phyloP scores from a whole-genome alignment of 495 filamentous ascomycete species.

The Xylaria cubensis region DNA sequence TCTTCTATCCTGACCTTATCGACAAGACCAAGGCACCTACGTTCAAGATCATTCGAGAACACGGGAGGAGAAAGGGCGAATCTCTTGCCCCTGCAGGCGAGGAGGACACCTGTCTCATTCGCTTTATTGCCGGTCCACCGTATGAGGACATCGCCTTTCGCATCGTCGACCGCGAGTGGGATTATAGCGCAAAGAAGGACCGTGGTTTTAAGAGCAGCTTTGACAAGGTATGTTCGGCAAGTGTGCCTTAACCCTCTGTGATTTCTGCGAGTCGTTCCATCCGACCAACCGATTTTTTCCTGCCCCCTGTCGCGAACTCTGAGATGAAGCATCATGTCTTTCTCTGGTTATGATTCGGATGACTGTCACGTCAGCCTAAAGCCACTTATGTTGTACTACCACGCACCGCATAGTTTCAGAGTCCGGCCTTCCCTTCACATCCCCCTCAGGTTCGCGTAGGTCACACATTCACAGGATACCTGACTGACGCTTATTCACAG shows the following conservation, averaged over 20 bases:
- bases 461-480: neutral
- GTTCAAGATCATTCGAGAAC: slow-evolving; percentile 91
- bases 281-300: neutral
- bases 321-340: slow-evolving; percentile 21
- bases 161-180: slow-evolving; percentile 99
- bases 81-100: slow-evolving; percentile 95
- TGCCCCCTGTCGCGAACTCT: slow-evolving; percentile 3
- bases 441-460: slow-evolving; percentile 22
- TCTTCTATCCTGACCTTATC: slow-evolving; percentile 99
- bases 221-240: slow-evolving; percentile 78
- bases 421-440: slow-evolving; percentile 25
- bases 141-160: slow-evolving; percentile 98
- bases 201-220: slow-evolving; percentile 96
- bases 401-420: slow-evolving; percentile 26
- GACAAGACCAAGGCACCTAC: slow-evolving; percentile 94
- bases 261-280: neutral
- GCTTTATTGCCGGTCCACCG: slow-evolving; percentile 93
- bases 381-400: slow-evolving; percentile 30
- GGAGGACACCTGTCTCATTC: slow-evolving; percentile 95
- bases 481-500: slow-evolving; percentile 48
- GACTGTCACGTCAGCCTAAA: slow-evolving; percentile 28
- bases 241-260: slow-evolving; percentile 12
- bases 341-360: slow-evolving; percentile 21
- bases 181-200: slow-evolving; percentile 95
- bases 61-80: slow-evolving; percentile 86